Conservation (phyloP, 179 eudicot species). For the Pouteria campechiana region DNA sequence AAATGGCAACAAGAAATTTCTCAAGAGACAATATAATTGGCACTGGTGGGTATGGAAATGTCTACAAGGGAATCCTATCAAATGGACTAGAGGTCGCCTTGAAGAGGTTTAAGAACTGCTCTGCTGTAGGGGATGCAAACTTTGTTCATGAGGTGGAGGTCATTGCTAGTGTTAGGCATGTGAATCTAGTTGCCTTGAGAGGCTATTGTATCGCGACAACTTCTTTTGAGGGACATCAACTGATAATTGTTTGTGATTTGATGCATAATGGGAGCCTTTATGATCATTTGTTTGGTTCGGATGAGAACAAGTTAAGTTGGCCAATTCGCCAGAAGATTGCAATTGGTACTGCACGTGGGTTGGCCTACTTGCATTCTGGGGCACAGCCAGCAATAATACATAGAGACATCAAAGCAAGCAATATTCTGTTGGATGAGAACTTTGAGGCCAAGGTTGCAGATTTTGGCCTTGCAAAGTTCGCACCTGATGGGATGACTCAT, state of each 20-base stretch:
- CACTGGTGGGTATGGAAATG: conserved; percentile 66
- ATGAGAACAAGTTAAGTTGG: conserved; percentile 46
- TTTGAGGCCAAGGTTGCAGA: conserved; percentile 29
- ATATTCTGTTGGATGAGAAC: conserved; percentile 35
- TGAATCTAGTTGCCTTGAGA: conserved; percentile 54
- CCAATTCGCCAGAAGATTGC: conserved; percentile 55
- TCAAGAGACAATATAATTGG: conserved; percentile 42
- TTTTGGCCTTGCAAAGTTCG: conserved; percentile 30
- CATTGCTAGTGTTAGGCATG: conserved; percentile 77
- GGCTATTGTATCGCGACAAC: conserved; percentile 80
- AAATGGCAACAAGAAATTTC: conserved; percentile 38
- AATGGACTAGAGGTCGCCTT: conserved; percentile 65
- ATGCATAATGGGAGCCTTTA: conserved; percentile 78
- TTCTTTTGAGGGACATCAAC: conserved; percentile 59
- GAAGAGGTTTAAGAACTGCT: conserved; percentile 79
- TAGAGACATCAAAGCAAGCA: conserved; percentile 62
- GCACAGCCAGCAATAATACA: conserved; percentile 65
- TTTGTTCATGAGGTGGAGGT: conserved; percentile 79
- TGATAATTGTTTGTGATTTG: conserved; percentile 75
- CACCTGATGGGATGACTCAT: conserved; percentile 44
- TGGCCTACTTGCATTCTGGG: conserved; percentile 68
- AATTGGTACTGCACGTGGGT: conserved; percentile 65
- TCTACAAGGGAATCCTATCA: conserved; percentile 49
- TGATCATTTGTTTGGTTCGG: conserved; percentile 46
- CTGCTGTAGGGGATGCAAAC: conserved; percentile 51